A percentile compares a stretch with the other conserved stretches of the same genome.
Evolutionary conservation across 2,329 filamentous ascomycete species (phyloP).

Genomic region (Exutisphaerella laricina): DNA sequence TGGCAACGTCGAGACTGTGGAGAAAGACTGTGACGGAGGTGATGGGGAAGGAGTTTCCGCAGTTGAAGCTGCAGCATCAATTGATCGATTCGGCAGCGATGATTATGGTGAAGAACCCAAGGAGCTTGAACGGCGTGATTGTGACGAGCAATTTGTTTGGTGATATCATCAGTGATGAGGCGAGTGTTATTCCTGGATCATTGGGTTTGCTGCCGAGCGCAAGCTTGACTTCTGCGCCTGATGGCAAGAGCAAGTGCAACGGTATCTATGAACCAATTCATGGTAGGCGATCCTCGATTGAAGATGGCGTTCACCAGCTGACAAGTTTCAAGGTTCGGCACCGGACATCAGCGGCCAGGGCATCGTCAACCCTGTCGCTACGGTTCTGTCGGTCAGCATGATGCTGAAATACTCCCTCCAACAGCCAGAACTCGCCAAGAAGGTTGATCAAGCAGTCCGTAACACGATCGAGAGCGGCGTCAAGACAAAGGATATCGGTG

Average conservation of each 20-base stretch:
- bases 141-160: slow-evolving; percentile 93
- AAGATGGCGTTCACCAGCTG: slow-evolving; percentile 1
- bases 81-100: slow-evolving; percentile 96
- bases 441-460: slow-evolving; percentile 75
- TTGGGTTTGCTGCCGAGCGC: slow-evolving; percentile 85
- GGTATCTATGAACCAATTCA: slow-evolving; percentile 98
- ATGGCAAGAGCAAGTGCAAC: slow-evolving; percentile 77
- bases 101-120: slow-evolving; percentile 93
- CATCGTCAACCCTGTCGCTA: slow-evolving; percentile 79
- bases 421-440: slow-evolving; percentile 67
- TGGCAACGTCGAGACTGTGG: slow-evolving; percentile 87
- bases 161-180: slow-evolving; percentile 94
- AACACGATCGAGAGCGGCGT: slow-evolving; percentile 73
- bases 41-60: slow-evolving; percentile 82
- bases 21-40: slow-evolving; percentile 78
- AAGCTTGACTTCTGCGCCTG: slow-evolving; percentile 77
- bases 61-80: slow-evolving; percentile 78
- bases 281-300: slow-evolving; percentile 57
- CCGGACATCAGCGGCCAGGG: slow-evolving; percentile 90
- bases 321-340: slow-evolving; percentile 58
- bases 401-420: slow-evolving; percentile 90
- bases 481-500: slow-evolving; percentile 79
- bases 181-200: slow-evolving; percentile 85
- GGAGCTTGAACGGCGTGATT: slow-evolving; percentile 79
- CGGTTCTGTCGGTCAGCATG: slow-evolving; percentile 89